Base-by-base conservation (phyloP, 2,329 filamentous ascomycete genomes). In the Aspergillus texensis region DNA sequence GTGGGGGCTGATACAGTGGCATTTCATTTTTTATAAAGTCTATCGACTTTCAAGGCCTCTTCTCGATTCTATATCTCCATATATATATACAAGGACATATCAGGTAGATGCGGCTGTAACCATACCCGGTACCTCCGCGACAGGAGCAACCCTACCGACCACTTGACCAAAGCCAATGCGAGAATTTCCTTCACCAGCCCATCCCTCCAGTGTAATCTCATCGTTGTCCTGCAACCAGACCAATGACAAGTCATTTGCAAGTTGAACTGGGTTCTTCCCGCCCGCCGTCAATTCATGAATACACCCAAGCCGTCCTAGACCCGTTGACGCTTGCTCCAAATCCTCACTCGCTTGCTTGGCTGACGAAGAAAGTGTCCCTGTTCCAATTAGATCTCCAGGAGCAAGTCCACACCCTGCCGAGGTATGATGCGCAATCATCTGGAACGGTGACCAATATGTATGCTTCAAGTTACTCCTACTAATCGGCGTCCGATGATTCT, bases 361-460 rank as follows among this genome's bases (percentile, higher is more conserved):
- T 1, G 50, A 53, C 1, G 50, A 53, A 2, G 50, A 53, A 10
- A 76, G 69, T 10, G 75, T 77, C 1, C 74, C 74, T 0, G 75
- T 77, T 0, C 71, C 74, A 52, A 77, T 39, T 3, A 77, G 60
- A 52, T 77, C 75, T 9, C 75, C 74, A 8, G 74, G 72, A 10
- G 67, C 67, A 24, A 77, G 62, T 39, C 70, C 68, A 57, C 72
- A 72, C 0, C 72, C 74, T 3, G 63, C 69, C 45, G 70, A 71
- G 19, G 74, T 67, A 26, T 75, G 67, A 68, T 77, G 74, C 11
- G 73, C 69, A 19, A 68, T 58, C 71, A 75, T 74, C 54, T 76
- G 72, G 8, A 68, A 64, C 16, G 70, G 65, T 30, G 68, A 72
- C 74, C 75, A 77, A 59, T 72, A 71, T 26, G 75, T 63, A 19